phyloP scores from a whole-genome alignment of 495 filamentous ascomycete genomes.

The Echria macrotheca region DNA sequence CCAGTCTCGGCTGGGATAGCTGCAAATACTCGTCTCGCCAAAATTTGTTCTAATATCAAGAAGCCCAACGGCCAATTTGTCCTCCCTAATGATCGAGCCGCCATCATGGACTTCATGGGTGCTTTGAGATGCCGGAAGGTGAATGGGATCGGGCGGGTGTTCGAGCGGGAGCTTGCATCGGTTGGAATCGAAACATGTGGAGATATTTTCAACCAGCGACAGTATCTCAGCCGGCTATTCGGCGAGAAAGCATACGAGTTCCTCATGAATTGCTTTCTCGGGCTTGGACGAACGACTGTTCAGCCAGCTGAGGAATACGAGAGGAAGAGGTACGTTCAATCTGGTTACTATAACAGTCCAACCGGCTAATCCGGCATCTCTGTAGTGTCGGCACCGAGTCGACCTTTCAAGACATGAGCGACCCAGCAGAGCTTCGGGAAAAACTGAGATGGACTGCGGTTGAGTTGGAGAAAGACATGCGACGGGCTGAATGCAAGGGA shows the following conservation, averaged over 20 bases:
- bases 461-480: constrained; percentile 83
- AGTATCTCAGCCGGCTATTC: constrained; percentile 67
- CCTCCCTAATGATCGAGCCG: constrained; percentile 61
- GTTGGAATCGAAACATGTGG: constrained; percentile 86
- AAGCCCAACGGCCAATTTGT: constrained; percentile 93
- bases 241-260: constrained; percentile 89
- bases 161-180: constrained; percentile 86
- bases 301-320: constrained; percentile 87
- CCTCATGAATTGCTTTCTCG: constrained; percentile 75
- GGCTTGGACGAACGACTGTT: constrained; percentile 80
- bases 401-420: constrained; percentile 79
- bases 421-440: constrained; percentile 59
- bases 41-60: constrained; percentile 90
- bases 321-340: constrained; percentile 4
- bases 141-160: constrained; percentile 87
- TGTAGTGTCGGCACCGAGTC: constrained; percentile 93
- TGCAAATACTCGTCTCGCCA: constrained; percentile 86
- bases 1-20: constrained; percentile 89
- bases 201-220: constrained; percentile 74
- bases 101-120: constrained; percentile 81
- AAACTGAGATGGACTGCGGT: constrained; percentile 77
- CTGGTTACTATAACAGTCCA: neutral
- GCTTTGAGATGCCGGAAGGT: constrained; percentile 80
- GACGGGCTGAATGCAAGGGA: constrained; percentile 75
- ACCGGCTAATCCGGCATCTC: constrained; percentile 27